phyloP scores from a whole-genome alignment of 805 yeast species.

The Saturnispora ahearnii region DNA sequence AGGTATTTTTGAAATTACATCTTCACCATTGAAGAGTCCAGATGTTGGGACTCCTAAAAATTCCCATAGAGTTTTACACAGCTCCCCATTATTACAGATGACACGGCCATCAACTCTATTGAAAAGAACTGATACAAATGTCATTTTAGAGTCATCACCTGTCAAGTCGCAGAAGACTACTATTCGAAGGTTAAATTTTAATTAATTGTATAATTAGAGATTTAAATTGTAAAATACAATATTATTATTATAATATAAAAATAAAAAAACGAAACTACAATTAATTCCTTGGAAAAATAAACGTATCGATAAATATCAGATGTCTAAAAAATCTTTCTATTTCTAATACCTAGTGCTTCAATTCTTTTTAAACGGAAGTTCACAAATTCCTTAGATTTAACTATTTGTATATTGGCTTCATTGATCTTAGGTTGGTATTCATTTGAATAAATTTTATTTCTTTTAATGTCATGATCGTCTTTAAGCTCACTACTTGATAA shows the following conservation, averaged over 20 bases:
- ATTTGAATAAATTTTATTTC: background rate
- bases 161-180: conserved; percentile 4
- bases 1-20: conserved; percentile 14
- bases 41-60: conserved; percentile 5
- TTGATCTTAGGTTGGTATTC: background rate
- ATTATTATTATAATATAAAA: background rate
- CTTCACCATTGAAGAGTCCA: conserved; percentile 16
- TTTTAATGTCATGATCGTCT: background rate
- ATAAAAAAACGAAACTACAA: too few species aligned
- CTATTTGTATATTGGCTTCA: background rate
- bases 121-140: conserved; percentile 1
- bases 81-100: background rate
- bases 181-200: conserved; percentile 18
- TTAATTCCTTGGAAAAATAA: background rate
- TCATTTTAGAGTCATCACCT: background rate
- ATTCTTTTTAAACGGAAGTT: conserved; percentile 1
- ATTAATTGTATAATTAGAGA: conserved; percentile 5
- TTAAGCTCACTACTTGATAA: background rate
- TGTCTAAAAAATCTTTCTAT: conserved; percentile 2
- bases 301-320: background rate
- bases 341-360: background rate
- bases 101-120: conserved; percentile 1
- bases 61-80: background rate
- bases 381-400: background rate
- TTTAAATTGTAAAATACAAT: background rate